Percentiles rank a stretch among this genome's conserved stretches.
Conservation (phyloP, 768 basidiomycete species). For the Mrakia gelida region DNA sequence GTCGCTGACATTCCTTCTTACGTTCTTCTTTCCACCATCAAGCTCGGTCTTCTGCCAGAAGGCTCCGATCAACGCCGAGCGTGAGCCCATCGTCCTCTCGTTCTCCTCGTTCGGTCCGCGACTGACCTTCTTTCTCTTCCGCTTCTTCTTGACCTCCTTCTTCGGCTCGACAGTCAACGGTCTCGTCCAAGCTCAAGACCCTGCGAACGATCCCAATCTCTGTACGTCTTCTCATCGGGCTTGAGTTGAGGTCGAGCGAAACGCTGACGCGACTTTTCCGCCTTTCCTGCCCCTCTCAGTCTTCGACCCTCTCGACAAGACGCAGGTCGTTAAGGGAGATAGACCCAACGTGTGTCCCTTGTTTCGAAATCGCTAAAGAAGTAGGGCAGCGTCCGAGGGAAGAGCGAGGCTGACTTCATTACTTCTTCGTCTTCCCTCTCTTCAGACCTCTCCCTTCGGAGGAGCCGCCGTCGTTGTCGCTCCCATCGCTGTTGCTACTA, state of each 20-base stretch:
- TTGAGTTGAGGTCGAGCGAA: not conserved
- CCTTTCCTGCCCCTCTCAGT: not conserved
- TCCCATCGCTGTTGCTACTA: not conserved
- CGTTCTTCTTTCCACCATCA: no score
- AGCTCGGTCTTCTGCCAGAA: slow-evolving; percentile 54
- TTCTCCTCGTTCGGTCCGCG: not conserved
- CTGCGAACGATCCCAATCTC: slow-evolving; percentile 34
- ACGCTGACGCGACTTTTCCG: not conserved
- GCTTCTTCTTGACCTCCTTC: not conserved
- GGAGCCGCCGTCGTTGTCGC: not conserved
- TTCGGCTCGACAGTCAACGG: slow-evolving; percentile 46
- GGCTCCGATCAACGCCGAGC: slow-evolving; percentile 54
- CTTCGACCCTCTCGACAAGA: slow-evolving; percentile 15
- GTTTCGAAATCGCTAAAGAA: not conserved
- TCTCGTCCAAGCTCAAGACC: slow-evolving; percentile 59
- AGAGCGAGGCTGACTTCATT: not conserved
- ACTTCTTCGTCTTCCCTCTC: not conserved
- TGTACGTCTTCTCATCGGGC: not conserved
- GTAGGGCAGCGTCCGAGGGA: not conserved
- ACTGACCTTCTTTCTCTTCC: not conserved
- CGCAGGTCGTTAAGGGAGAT: not conserved
- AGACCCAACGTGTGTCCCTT: not conserved
- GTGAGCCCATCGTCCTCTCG: not conserved
- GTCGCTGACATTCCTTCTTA: no score
- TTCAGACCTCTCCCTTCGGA: slow-evolving; percentile 7